Evolutionary conservation across 331 rosid genomes (phyloP), one percentile per base, ranked within the genome.

Genomic region (Stylosanthes scabra): DNA sequence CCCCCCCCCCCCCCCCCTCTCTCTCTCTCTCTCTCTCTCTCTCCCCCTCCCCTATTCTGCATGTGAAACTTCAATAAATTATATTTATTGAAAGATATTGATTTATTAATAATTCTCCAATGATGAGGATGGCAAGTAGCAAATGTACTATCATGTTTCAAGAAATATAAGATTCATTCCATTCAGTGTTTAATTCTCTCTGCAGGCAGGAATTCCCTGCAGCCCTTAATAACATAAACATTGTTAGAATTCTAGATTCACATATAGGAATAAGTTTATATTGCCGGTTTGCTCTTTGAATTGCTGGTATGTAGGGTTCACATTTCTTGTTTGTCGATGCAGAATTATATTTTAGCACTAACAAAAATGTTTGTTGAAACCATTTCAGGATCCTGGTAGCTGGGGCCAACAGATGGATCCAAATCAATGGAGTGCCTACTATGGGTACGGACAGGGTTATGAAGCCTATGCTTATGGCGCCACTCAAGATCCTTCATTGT

Each of bases 381-480:
- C 11, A 39, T 75, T 74, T 45, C 59, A 93, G 98, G 98, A 93
- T 55, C 78, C 89, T 66, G 84, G 90, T 74, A 65, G 86, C 84
- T 91, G 96, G 96, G 95, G 85, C 64, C 86, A 84, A 75, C 99
- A 90, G 89, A 87, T 75, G 71, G 97, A 90, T 82, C 93, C 87
- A 51, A 89, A 61, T 81, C 97, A 91, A 70, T 94, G 98, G 97
- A 82, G 66, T 72, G 85, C 88, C 3, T 91, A 94, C 80, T 91
- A 91, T 74, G 96, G 97, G 31, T 91, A 94, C 81, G 96, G 97
- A 34, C 96, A 92, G 80, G 97, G 97, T 73, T 94, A 88, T 47
- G 97, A 91, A 61, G 87, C 96, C 63, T 94, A 89, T 84, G 85
- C 88, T 28, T 94, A 88, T 69, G 93, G 97, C 27, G 88, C 92